Percentiles rank a stretch among this genome's conserved stretches.
Evolutionary conservation across 345 rosid genomes (phyloP).

Genomic region (Dovyalis caffra): DNA sequence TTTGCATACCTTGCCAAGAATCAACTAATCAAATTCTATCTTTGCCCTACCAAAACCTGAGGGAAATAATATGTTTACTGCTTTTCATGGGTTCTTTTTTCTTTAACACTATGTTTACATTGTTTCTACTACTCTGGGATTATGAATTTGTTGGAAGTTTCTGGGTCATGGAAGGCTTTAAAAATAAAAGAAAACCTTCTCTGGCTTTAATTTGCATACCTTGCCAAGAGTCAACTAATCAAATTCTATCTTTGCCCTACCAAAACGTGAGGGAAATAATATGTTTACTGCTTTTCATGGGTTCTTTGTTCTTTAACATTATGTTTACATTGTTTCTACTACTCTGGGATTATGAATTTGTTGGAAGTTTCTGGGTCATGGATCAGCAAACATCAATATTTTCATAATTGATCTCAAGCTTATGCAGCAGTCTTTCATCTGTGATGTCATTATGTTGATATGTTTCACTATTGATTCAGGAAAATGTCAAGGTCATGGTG

Average conservation of each 20-base stretch:
- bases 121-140: too few species aligned
- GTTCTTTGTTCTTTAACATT: background rate
- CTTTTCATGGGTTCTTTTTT: background rate
- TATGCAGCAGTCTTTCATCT: background rate
- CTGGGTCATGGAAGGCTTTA: background rate
- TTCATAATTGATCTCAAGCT: background rate
- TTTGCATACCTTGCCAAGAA: background rate
- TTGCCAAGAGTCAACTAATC: background rate
- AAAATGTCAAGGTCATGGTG: constrained; percentile 52
- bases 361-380: background rate
- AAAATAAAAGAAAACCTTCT: background rate
- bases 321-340: background rate
- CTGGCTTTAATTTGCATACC: background rate
- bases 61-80: background rate
- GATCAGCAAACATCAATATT: background rate
- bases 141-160: too few species aligned
- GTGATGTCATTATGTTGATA: background rate
- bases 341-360: background rate
- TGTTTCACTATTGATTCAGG: constrained; percentile 48
- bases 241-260: background rate
- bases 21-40: background rate
- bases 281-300: background rate
- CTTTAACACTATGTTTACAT: background rate
- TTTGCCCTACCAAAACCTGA: background rate
- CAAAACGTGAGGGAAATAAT: background rate